Evolutionary conservation across 2,329 filamentous ascomycete genomes (phyloP).

Genomic region (Allantophomopsis cytisporea): DNA sequence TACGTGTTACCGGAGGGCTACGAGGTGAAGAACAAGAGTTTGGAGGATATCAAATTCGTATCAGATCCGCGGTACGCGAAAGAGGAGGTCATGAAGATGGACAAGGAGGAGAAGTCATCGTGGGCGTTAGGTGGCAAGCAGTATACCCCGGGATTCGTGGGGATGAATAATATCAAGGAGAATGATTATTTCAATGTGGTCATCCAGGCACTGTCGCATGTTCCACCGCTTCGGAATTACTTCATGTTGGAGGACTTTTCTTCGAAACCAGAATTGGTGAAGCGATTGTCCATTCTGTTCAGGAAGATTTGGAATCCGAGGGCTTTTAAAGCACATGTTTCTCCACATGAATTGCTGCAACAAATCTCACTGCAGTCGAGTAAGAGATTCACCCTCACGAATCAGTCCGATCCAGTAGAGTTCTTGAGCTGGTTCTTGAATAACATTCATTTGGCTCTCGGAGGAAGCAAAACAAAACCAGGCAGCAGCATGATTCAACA

Average conservation of each 20-base stretch:
- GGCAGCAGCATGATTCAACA: conserved; percentile 78
- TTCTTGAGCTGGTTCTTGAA: conserved; percentile 98
- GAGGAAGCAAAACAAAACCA: conserved; percentile 78
- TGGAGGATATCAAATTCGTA: conserved; percentile 97
- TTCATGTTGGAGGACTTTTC: conserved; percentile 77
- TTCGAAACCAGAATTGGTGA: conserved; percentile 64
- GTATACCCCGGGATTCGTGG: conserved; percentile 89
- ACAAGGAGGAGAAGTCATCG: conserved; percentile 47
- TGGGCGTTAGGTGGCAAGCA: conserved; percentile 73
- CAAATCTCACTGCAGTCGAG: conserved; percentile 83
- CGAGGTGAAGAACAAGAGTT: conserved; percentile 84
- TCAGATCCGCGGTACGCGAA: conserved; percentile 80
- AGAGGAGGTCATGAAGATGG: conserved; percentile 67
- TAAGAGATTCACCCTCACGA: conserved; percentile 82
- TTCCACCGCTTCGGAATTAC: conserved; percentile 79
- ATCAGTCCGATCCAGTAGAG: conserved; percentile 89
- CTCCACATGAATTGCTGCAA: conserved; percentile 91
- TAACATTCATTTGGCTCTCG: conserved; percentile 81
- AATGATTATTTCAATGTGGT: conserved; percentile 98
- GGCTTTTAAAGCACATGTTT: conserved; percentile 93
- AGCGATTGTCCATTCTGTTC: conserved; percentile 77
- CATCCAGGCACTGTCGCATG: conserved; percentile 82
- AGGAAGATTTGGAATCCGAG: conserved; percentile 97
- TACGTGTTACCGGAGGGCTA: conserved; percentile 94
- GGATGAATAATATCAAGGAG: conserved; percentile 99